Base-by-base conservation (phyloP, 345 rosid species). In the Ceriops decandra region DNA sequence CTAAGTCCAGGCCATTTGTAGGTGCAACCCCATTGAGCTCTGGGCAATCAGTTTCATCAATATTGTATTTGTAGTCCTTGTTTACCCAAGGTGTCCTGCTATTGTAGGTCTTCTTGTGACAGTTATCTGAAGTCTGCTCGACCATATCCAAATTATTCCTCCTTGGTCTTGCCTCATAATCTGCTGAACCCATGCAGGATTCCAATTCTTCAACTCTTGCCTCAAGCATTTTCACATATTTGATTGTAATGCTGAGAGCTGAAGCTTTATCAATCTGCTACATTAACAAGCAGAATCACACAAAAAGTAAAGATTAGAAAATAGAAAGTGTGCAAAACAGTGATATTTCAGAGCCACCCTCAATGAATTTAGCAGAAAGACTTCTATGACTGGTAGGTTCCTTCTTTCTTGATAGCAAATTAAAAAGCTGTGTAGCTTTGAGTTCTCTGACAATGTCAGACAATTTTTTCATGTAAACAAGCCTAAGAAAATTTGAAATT, bases 171-270 rank as follows among this genome's bases (percentile, higher is more conserved):
- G 84, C 77, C 66, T 75, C 82, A 54, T 74, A 65, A 63, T 86
- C 88, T 56, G 80, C 76, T 1, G 85, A 85, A 54, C 84, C 88
- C 84, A 73, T 82, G 82, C 93, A 84, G 57, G 97, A 89, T 78
- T 93, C 92, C 67, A 89, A 71, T 71, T 87, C 93, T 73, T 87
- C 97, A 9, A 93, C 90, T 72, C 90, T 85, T 61, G 87, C 88
- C 72, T 89, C 90, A n/a, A 91, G 89, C 72, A 78, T 84, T 76
- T 83, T 81, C 67, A 89, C 71, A 85, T 89, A 86, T 68, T 76
- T 81, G 54, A 86, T 89, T 56, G 90, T 86, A 73, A 85, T 84
- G 53, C 77, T 78, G 53, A 89, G 82, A 76, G 87, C 77, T n/a
- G 89, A 81, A 64, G 83, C 86, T 77, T 87, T 88, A 68, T 85